These are phyloP conservation scores for Citrus mangshanensis DNA, from an alignment of 345 rosid genomes.

Conservation along the genomic window DNA sequence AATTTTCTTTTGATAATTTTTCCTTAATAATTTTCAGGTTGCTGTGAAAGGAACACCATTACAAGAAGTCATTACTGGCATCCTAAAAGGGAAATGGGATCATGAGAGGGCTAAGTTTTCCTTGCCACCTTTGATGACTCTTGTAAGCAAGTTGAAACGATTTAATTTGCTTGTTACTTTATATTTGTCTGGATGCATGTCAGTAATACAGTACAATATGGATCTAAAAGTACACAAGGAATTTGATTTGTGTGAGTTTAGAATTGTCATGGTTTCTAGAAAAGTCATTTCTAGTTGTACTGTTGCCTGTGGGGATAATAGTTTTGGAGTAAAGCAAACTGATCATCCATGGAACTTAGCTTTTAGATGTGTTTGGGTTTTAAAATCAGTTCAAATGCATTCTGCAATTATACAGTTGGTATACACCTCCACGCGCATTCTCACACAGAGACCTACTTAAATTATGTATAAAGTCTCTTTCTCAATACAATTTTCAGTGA, in stretches of 20 bases:
- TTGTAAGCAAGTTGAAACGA: constrained; percentile 37
- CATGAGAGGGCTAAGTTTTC: constrained; percentile 82
- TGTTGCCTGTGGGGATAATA: background rate
- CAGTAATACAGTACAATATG: background rate
- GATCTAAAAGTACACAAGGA: background rate
- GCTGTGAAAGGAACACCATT: constrained; percentile 47
- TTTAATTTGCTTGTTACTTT: background rate
- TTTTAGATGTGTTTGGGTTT: background rate
- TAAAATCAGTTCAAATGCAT: background rate
- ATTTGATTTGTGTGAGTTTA: background rate
- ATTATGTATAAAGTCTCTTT: background rate
- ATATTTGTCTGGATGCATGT: background rate
- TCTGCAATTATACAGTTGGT: background rate
- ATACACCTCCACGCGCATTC: background rate
- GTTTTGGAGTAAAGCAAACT: background rate
- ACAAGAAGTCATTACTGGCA: constrained; percentile 51
- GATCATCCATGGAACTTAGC: background rate
- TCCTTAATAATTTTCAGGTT: constrained; percentile 38
- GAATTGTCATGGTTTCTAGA: background rate
- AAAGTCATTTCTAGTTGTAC: background rate
- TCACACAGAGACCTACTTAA: background rate
- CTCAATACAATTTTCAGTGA: background rate
- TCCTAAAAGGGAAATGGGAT: constrained; percentile 78
- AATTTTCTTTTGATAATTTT: background rate
- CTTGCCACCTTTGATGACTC: constrained; percentile 91